phyloP scores from a whole-genome alignment of 805 yeast species.

The Ascoidea rubescens region DNA sequence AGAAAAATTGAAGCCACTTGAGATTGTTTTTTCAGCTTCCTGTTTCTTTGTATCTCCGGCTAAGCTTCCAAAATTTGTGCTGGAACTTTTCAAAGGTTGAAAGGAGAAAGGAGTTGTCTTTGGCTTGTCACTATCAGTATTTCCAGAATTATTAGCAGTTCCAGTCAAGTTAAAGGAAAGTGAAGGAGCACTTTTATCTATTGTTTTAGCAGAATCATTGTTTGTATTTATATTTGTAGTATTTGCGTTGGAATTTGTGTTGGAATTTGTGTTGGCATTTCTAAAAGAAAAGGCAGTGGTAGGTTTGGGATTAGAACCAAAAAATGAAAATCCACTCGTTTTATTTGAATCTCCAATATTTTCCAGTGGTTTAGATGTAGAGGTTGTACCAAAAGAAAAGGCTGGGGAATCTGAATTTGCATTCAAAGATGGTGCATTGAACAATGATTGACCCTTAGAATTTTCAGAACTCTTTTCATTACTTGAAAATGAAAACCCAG shows the following conservation, averaged over 20 bases:
- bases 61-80: background rate
- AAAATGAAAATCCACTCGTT: slow-evolving; percentile 17
- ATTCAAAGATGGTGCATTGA: slow-evolving; percentile 7
- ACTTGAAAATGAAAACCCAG: slow-evolving; percentile 12
- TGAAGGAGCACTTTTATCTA: slow-evolving; percentile 2
- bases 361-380: slow-evolving; percentile 18
- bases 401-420: slow-evolving; percentile 6
- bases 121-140: slow-evolving; percentile 9
- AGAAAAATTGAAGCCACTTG: slow-evolving; percentile 5
- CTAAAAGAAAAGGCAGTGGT: slow-evolving; percentile 17
- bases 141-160: slow-evolving; percentile 4
- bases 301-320: slow-evolving; percentile 10
- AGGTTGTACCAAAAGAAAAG: background rate
- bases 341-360: slow-evolving; percentile 3
- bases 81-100: background rate
- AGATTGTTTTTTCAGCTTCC: background rate
- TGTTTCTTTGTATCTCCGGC: background rate
- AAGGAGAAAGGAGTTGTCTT: slow-evolving; percentile 2
- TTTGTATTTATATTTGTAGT: slow-evolving; percentile 6
- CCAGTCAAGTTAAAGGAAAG: slow-evolving; percentile 1
- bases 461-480: slow-evolving; percentile 9
- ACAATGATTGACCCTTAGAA: background rate
- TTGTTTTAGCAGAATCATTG: slow-evolving; percentile 11
- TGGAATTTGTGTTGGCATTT: slow-evolving; percentile 9
- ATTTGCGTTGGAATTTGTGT: slow-evolving; percentile 3